These are phyloP conservation scores for Flammula alnicola DNA, from an alignment of 1,284 basidiomycete species.

Conservation along the genomic window DNA sequence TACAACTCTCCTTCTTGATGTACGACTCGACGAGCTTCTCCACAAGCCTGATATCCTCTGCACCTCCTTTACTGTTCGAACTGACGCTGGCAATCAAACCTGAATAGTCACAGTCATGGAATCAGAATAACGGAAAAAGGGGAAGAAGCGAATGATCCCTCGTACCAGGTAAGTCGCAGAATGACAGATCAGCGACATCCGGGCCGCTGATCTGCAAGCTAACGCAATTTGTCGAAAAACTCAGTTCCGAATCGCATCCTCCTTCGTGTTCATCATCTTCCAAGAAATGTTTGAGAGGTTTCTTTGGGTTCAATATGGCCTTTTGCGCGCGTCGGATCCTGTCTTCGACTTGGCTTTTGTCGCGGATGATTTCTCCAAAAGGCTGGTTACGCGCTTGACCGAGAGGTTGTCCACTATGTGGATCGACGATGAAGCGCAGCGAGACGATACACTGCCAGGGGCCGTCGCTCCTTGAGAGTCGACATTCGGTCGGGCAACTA, in stretches of 20 bases:
- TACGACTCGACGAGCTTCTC: conserved; percentile 59
- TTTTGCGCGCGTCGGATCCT: conserved; percentile 71
- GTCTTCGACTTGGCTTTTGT: conserved; percentile 62
- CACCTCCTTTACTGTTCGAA: conserved; percentile 43
- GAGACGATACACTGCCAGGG: conserved; percentile 67
- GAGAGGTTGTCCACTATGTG: too few species aligned
- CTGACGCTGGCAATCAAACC: conserved; percentile 70
- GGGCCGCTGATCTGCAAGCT: conserved; percentile 65
- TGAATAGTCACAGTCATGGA: too few species aligned
- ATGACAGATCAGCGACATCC: conserved; percentile 75
- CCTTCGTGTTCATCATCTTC: conserved; percentile 34
- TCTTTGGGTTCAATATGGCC: conserved; percentile 69
- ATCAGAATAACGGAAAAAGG: conserved; percentile 6
- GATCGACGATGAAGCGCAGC: conserved; percentile 56
- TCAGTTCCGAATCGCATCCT: conserved; percentile 35
- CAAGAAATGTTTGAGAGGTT: conserved; percentile 42
- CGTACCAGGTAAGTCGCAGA: conserved; percentile 69
- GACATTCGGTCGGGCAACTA: conserved; percentile 77
- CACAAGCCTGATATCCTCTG: conserved; percentile 64
- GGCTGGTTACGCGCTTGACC: too few species aligned
- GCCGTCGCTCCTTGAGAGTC: conserved; percentile 48
- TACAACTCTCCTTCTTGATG: conserved; percentile 64
- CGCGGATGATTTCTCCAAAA: conserved; percentile 46
- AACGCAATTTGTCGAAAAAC: conserved; percentile 67
- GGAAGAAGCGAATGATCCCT: conserved; percentile 24